Evolutionary conservation across 2,329 filamentous ascomycete species (phyloP).

Genomic region (Colletotrichum melonis): DNA sequence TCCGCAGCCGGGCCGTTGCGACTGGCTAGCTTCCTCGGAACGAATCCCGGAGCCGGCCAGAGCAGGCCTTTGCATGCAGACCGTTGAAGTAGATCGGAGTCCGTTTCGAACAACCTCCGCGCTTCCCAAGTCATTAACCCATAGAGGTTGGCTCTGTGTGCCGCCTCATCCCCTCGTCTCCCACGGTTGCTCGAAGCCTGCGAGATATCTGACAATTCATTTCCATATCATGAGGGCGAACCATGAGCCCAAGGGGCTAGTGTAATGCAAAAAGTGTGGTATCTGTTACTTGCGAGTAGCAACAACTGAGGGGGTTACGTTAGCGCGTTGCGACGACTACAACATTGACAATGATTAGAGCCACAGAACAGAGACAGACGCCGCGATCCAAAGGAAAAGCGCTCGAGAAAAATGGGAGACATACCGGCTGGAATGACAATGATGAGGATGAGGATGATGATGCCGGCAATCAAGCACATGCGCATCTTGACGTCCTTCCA

Average conservation of each 20-base stretch:
- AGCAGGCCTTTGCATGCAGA: slow-evolving; percentile 18
- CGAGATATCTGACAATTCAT: slow-evolving; percentile 34
- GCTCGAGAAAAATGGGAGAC: slow-evolving; percentile 44
- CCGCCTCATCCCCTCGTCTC: slow-evolving; percentile 21
- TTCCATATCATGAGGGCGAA: slow-evolving; percentile 35
- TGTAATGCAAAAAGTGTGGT: slow-evolving; percentile 37
- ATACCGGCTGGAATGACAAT: slow-evolving; percentile 94
- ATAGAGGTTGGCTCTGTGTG: slow-evolving; percentile 18
- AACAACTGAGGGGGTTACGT: slow-evolving; percentile 49
- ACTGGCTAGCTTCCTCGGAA: slow-evolving; percentile 14
- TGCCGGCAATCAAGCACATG: slow-evolving; percentile 91
- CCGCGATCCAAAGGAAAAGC: slow-evolving; percentile 34
- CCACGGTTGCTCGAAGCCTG: slow-evolving; percentile 35
- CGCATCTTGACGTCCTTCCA: slow-evolving; percentile 99
- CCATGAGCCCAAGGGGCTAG: slow-evolving; percentile 38
- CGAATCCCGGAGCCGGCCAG: slow-evolving; percentile 11
- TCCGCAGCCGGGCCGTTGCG: slow-evolving; percentile 38
- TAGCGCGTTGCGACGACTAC: slow-evolving; percentile 51
- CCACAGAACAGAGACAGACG: slow-evolving; percentile 2
- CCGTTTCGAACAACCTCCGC: slow-evolving; percentile 48
- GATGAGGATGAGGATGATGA: slow-evolving; percentile 90
- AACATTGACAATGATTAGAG: slow-evolving; percentile 18
- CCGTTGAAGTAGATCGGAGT: slow-evolving; percentile 29
- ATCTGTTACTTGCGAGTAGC: slow-evolving; percentile 52
- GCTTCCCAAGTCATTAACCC: slow-evolving; percentile 35